phyloP scores from a whole-genome alignment of 352 stramenopile species.

The Phytophthora colocasiae region DNA sequence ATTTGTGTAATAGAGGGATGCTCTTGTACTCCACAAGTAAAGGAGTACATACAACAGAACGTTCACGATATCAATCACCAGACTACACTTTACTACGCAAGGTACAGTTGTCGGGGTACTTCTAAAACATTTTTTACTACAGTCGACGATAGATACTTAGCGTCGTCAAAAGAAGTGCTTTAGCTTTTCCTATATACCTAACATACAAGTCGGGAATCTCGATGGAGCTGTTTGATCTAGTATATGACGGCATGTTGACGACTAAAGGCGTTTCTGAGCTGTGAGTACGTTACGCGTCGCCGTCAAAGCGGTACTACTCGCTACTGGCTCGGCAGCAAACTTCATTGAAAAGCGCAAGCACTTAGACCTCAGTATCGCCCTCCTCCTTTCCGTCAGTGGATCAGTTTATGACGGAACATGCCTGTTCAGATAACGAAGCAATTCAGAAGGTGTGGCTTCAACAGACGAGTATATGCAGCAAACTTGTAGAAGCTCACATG shows the following conservation, averaged over 20 bases:
- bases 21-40: neutral
- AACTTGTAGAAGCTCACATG: too few relatives aligned
- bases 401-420: too few relatives aligned
- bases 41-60: neutral
- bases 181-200: neutral
- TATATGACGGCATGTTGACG: neutral
- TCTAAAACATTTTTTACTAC: neutral
- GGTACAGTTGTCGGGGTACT: neutral
- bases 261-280: neutral
- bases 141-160: neutral
- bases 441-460: too few relatives aligned
- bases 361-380: too few relatives aligned
- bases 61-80: constrained; percentile 1
- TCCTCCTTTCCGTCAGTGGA: too few relatives aligned
- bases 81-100: neutral
- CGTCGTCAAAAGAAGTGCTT: neutral
- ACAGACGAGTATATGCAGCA: too few relatives aligned
- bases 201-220: neutral
- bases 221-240: neutral
- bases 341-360: too few relatives aligned
- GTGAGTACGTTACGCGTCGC: neutral
- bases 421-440: too few relatives aligned
- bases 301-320: neutral
- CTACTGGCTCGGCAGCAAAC: too few relatives aligned
- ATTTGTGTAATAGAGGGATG: neutral